phyloP scores from a whole-genome alignment of 495 filamentous ascomycete species.

The Aspergillus baeticus region DNA sequence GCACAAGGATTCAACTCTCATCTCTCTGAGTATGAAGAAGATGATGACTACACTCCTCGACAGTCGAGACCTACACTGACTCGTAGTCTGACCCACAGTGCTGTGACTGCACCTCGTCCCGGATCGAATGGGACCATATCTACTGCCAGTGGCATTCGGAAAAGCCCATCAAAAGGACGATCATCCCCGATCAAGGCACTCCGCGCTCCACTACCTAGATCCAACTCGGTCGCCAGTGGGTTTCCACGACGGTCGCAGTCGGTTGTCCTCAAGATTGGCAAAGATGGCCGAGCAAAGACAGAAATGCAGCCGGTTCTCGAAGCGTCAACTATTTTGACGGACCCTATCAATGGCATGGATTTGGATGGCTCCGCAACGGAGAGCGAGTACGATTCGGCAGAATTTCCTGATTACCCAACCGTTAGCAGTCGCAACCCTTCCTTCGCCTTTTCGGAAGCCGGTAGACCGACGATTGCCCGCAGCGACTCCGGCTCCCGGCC shows the following conservation, averaged over 20 bases:
- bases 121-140: constrained; percentile 29
- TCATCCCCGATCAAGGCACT: constrained; percentile 38
- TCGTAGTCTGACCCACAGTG: constrained; percentile 55
- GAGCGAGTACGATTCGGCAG: constrained; percentile 55
- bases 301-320: constrained; percentile 62
- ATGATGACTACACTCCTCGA: constrained; percentile 41
- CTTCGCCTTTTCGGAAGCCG: constrained; percentile 58
- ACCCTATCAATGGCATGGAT: constrained; percentile 43
- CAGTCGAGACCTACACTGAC: constrained; percentile 53
- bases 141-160: constrained; percentile 41
- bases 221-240: constrained; percentile 31
- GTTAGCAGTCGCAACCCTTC: constrained; percentile 62
- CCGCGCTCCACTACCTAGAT: constrained; percentile 31
- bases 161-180: constrained; percentile 46
- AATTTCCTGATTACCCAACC: constrained; percentile 65
- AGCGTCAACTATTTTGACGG: constrained; percentile 37
- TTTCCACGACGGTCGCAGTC: constrained; percentile 40
- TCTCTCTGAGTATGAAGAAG: constrained; percentile 31
- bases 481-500: constrained; percentile 55
- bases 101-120: constrained; percentile 30
- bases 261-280: constrained; percentile 70
- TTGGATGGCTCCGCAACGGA: constrained; percentile 48
- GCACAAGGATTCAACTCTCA: constrained; percentile 23
- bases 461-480: constrained; percentile 45
- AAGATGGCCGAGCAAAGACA: constrained; percentile 67